Evolutionary conservation across 257 asterid genomes (phyloP).

Genomic region (Pogostemon cablin): DNA sequence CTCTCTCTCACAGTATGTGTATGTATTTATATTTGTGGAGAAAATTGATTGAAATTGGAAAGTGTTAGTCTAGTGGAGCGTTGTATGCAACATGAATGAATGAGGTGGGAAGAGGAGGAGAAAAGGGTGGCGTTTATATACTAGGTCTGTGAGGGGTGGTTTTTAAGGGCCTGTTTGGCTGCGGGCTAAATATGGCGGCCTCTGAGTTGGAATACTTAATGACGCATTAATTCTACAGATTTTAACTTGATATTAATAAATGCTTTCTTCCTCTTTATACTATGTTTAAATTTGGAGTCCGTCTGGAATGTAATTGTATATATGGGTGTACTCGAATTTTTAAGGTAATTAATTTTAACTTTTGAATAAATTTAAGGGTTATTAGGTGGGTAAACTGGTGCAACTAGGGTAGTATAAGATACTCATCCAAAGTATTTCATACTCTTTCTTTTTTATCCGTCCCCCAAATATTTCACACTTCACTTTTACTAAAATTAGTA

Average conservation of each 20-base stretch:
- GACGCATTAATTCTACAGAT: neutral
- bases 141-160: constrained; percentile 8
- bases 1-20: neutral
- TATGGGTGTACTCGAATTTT: too few species aligned
- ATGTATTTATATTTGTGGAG: neutral
- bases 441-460: too few species aligned
- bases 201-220: neutral
- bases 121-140: constrained; percentile 34
- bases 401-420: too few species aligned
- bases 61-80: neutral
- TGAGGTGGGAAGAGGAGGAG: constrained; percentile 11
- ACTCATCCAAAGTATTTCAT: too few species aligned
- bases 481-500: too few species aligned
- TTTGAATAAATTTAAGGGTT: too few species aligned
- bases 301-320: too few species aligned
- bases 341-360: too few species aligned
- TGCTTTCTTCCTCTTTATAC: too few species aligned
- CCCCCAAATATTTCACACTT: too few species aligned
- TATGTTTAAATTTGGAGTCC: too few species aligned
- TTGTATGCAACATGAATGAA: constrained; percentile 41
- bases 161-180: constrained; percentile 38
- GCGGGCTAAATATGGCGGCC: constrained; percentile 11
- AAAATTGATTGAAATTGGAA: neutral
- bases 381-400: too few species aligned
- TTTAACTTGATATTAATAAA: neutral